These are phyloP conservation scores for Talaromyces sp. DNA, from an alignment of 2,329 filamentous ascomycete genomes.

Conservation along the genomic window DNA sequence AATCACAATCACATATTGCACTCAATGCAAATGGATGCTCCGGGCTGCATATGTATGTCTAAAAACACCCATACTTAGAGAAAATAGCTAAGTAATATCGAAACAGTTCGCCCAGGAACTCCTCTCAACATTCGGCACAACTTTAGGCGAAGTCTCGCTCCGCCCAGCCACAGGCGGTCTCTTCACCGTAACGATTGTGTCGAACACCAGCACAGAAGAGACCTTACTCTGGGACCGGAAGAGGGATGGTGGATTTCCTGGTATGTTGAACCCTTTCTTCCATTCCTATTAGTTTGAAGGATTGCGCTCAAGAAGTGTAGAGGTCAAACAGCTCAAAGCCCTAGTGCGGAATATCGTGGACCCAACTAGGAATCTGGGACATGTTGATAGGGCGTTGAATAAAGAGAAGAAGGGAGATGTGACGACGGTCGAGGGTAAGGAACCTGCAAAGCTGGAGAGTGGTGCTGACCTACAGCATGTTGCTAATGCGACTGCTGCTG, in stretches of 20 bases:
- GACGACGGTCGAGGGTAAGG: neutral
- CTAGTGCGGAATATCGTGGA: slow-evolving; percentile 78
- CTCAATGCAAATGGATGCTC: slow-evolving; percentile 89
- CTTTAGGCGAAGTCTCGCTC: slow-evolving; percentile 81
- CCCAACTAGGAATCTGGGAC: slow-evolving; percentile 72
- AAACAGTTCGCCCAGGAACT: slow-evolving; percentile 92
- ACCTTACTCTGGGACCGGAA: slow-evolving; percentile 84
- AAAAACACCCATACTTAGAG: too few species aligned
- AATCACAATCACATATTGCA: slow-evolving; percentile 87
- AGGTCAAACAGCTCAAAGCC: slow-evolving; percentile 87
- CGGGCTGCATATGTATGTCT: slow-evolving; percentile 75
- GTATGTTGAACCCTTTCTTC: slow-evolving; percentile 33
- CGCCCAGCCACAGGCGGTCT: slow-evolving; percentile 80
- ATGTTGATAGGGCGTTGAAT: slow-evolving; percentile 61
- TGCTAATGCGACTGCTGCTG: neutral
- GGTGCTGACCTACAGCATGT: neutral
- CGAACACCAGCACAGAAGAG: slow-evolving; percentile 32
- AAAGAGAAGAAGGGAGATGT: slow-evolving; percentile 9
- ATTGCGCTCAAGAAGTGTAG: slow-evolving; percentile 34
- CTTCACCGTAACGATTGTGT: slow-evolving; percentile 68
- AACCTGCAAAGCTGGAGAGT: neutral
- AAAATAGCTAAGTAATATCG: neutral
- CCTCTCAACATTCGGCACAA: slow-evolving; percentile 81
- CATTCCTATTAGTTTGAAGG: too few species aligned
- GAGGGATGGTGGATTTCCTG: slow-evolving; percentile 79